phyloP scores from a whole-genome alignment of 305 asterid genomes.

The Fraxinus sp. region DNA sequence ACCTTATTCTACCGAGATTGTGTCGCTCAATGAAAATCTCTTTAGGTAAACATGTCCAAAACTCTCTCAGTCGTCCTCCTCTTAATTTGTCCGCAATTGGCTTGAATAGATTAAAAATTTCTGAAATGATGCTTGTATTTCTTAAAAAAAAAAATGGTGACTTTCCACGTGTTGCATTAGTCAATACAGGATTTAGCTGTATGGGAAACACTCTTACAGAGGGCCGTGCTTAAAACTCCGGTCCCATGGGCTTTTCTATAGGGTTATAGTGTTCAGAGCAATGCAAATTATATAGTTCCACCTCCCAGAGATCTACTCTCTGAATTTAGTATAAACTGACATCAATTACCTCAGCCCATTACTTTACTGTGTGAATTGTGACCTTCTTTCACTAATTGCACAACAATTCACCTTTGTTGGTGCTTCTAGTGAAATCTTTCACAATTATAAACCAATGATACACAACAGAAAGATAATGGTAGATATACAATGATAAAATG shows the following conservation, averaged over 20 bases:
- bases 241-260: not conserved
- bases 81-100: not conserved
- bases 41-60: not conserved
- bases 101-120: not conserved
- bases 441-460: not conserved
- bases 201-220: not conserved
- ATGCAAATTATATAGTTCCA: not conserved
- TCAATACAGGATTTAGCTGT: not conserved
- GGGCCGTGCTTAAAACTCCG: not conserved
- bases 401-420: not conserved
- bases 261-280: not conserved
- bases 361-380: not conserved
- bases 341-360: not conserved
- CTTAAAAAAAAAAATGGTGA: not conserved
- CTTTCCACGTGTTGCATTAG: not conserved
- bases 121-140: not conserved
- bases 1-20: not conserved
- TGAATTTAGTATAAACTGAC: not conserved
- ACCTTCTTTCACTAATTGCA: not conserved
- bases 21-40: not conserved
- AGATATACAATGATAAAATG: not conserved
- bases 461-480: constrained; percentile 1
- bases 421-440: no score
- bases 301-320: not conserved
- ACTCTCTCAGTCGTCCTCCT: not conserved